These are phyloP conservation scores for Russula earlei DNA, from an alignment of 768 basidiomycete species.

Conservation along the genomic window DNA sequence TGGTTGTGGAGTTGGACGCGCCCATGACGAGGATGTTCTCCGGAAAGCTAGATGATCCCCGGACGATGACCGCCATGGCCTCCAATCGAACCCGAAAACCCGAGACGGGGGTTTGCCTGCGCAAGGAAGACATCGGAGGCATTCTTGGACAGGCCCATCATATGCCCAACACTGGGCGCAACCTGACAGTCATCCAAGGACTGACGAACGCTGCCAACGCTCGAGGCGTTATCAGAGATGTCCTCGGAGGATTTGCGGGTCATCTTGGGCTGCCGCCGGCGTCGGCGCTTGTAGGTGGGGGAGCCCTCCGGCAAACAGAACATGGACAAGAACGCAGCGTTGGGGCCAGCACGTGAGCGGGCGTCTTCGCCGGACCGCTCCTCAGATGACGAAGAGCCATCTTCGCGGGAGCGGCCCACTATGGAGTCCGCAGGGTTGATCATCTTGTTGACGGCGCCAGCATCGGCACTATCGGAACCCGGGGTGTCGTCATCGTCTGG, in stretches of 20 bases:
- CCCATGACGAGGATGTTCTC: slow-evolving; percentile 1
- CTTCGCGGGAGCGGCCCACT: slow-evolving; percentile 13
- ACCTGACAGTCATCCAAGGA: slow-evolving; percentile 26
- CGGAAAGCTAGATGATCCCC: slow-evolving; percentile 7
- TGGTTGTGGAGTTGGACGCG: not conserved
- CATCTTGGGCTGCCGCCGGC: slow-evolving; percentile 56
- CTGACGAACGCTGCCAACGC: slow-evolving; percentile 13
- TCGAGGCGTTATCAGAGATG: slow-evolving; percentile 19
- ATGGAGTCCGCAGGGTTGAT: slow-evolving; percentile 18
- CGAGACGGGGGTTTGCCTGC: slow-evolving; percentile 12
- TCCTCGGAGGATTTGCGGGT: slow-evolving; percentile 28
- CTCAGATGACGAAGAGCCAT: slow-evolving; percentile 14
- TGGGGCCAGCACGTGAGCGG: slow-evolving; percentile 21
- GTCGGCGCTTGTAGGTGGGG: slow-evolving; percentile 81
- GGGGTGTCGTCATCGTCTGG: slow-evolving; percentile 22
- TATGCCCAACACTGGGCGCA: slow-evolving; percentile 20
- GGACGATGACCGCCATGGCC: slow-evolving; percentile 1
- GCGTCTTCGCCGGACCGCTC: slow-evolving; percentile 21
- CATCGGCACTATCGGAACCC: slow-evolving; percentile 19
- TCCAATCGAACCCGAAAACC: slow-evolving; percentile 6
- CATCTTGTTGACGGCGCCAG: slow-evolving; percentile 17
- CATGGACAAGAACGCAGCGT: slow-evolving; percentile 46
- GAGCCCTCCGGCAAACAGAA: slow-evolving; percentile 77
- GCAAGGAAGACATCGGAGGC: slow-evolving; percentile 20
- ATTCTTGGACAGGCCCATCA: slow-evolving; percentile 14